Evolutionary conservation across 345 rosid species (phyloP).

Genomic region (Citrus reticulata): DNA sequence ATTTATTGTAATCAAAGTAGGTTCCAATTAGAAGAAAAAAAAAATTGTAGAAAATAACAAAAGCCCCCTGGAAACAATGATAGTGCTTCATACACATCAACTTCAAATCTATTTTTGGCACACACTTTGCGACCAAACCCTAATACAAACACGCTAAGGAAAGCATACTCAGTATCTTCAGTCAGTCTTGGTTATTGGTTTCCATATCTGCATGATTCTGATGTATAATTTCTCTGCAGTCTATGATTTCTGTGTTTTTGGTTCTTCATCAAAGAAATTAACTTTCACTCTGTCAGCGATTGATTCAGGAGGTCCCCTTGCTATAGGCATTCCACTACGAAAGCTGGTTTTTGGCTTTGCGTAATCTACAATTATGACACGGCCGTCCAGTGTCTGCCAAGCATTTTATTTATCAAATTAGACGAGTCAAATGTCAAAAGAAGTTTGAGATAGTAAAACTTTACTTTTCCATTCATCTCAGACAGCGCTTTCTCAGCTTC

Average conservation of each 20-base stretch:
- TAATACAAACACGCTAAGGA: background rate
- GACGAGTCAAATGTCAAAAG: background rate
- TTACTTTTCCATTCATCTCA: conserved; percentile 74
- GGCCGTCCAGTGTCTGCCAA: conserved; percentile 58
- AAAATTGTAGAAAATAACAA: background rate
- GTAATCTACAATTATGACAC: conserved; percentile 62
- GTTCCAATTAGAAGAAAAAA: background rate
- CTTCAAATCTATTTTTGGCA: background rate
- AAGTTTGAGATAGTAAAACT: background rate
- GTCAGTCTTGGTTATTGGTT: background rate
- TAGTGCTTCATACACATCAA: background rate
- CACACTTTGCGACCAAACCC: background rate
- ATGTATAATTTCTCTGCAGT: background rate
- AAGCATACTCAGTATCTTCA: background rate
- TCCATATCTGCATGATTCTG: background rate
- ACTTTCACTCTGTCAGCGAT: background rate
- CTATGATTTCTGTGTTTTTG: background rate
- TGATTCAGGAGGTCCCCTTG: conserved; percentile 78
- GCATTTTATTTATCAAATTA: conserved; percentile 8
- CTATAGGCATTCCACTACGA: conserved; percentile 52
- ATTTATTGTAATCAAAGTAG: background rate
- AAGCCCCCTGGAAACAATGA: background rate
- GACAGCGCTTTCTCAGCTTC: conserved; percentile 64
- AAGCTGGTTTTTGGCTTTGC: conserved; percentile 51
- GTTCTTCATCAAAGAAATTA: conserved; percentile 1